phyloP scores from a whole-genome alignment of 306 rosid species.

The Cotoneaster glaucophyllus region DNA sequence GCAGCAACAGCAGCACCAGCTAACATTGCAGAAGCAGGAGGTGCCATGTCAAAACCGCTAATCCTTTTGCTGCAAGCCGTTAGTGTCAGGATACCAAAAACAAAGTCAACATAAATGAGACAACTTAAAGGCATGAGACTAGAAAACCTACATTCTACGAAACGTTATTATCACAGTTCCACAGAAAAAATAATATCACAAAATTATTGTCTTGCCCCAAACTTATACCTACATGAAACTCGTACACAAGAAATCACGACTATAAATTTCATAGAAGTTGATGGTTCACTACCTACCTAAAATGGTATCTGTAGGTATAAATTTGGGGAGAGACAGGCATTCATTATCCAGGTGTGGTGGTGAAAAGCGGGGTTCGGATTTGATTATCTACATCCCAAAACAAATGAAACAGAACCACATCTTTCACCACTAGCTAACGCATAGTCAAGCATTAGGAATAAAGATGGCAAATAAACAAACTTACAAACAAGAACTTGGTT shows the following conservation, averaged over 20 bases:
- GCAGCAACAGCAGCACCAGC: constrained; percentile 51
- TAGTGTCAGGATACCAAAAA: constrained; percentile 29
- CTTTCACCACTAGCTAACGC: not conserved
- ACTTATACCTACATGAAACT: not conserved
- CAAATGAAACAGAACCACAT: not conserved
- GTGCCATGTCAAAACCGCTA: constrained; percentile 99
- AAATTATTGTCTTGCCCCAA: not conserved
- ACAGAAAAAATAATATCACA: too few species aligned
- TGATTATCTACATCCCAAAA: not conserved
- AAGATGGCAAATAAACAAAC: not conserved
- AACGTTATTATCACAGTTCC: not conserved
- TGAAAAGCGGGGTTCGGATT: not conserved
- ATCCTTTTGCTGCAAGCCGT: constrained; percentile 80
- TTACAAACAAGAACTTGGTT: not conserved
- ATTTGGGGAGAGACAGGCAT: not conserved
- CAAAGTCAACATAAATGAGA: not conserved
- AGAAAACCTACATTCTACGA: not conserved
- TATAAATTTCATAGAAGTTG: not conserved
- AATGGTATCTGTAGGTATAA: not conserved
- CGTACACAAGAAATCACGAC: not conserved
- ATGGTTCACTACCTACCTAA: not conserved
- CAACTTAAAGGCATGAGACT: not conserved
- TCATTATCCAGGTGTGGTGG: not conserved
- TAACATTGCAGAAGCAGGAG: constrained; percentile 82
- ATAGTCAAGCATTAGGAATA: not conserved